Evolutionary conservation across 345 rosid species (phyloP).

Genomic region (Pugionium cornutum): DNA sequence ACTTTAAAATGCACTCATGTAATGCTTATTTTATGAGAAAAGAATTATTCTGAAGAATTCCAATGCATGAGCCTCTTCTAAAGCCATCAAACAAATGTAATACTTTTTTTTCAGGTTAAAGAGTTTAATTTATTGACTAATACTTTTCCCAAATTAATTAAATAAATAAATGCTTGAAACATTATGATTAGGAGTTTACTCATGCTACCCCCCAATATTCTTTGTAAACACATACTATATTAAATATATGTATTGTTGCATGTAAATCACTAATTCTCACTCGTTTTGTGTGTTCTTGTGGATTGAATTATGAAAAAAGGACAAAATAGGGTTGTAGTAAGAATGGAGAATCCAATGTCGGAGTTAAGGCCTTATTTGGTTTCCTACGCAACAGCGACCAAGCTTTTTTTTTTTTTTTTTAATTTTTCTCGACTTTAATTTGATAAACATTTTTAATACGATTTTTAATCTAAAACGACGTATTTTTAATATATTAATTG

Average conservation of each 20-base stretch:
- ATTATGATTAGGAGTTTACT: slow-evolving; percentile 15
- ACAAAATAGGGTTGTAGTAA: slow-evolving; percentile 14
- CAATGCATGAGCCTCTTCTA: slow-evolving; percentile 28
- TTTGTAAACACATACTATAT: neutral
- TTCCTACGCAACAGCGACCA: too few species aligned
- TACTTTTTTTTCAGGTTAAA: slow-evolving; percentile 17
- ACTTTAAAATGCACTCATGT: slow-evolving; percentile 33
- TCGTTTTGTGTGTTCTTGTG: slow-evolving; percentile 26
- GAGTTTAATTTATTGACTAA: slow-evolving; percentile 13
- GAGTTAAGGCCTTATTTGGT: neutral
- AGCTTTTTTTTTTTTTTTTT: too few species aligned
- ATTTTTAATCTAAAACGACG: too few species aligned
- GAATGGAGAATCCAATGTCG: slow-evolving; percentile 57
- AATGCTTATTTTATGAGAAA: slow-evolving; percentile 8
- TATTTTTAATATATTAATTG: too few species aligned
- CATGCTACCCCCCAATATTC: slow-evolving; percentile 4
- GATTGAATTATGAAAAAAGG: slow-evolving; percentile 33
- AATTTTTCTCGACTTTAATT: too few species aligned
- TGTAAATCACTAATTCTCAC: neutral
- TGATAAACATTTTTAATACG: too few species aligned
- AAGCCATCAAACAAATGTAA: slow-evolving; percentile 19
- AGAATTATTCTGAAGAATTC: slow-evolving; percentile 13
- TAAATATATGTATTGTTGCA: slow-evolving; percentile 2
- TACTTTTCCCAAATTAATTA: slow-evolving; percentile 3
- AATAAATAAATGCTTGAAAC: slow-evolving; percentile 3